Base-by-base conservation (phyloP, 441 rosid species). In the Corymbia citriodora region DNA sequence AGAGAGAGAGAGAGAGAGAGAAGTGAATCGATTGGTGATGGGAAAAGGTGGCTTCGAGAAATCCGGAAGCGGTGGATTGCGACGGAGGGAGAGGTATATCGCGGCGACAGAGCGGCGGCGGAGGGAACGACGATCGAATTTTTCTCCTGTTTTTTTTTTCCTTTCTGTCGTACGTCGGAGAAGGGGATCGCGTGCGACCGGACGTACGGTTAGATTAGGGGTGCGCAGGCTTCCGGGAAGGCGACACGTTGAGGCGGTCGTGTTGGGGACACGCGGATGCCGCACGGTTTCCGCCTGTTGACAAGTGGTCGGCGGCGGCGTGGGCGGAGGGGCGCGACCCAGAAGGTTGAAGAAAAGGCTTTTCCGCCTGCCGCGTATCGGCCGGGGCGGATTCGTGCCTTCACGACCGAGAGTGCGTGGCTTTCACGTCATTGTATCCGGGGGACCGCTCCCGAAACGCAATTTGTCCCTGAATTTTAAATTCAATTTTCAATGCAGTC, bases 401-500 rank as follows among this genome's bases (percentile, higher is more conserved):
- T 12, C 52, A 12, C 52, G 85, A 40, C 85, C 29, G 52, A 11
- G n/a, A 3, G n/a, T 2, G 17, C 52, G 83, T 19, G 52, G 85
- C 52, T 40, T 36, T 16, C 52, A 12, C 85, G 52, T 12, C 7
- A 25, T 1, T 40, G 45, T 6, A 4, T 40, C 45, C 45, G 6
- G 63, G 63, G 6, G 63, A 12, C 63, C 63, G 63, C 63, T 1
- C 13, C 63, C 6, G 27, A 23, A 12, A 12, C 11, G 13, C 63
- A 10, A 21, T 57, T 57, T 9, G 4, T 36, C 5, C 27, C 27
- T 61, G 5, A 63, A 12, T 27, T n/a, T 63, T 36, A 36, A 7
- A 2, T 29, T 1, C 2, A 3, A 5, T 1, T 6, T 15, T 13
- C 7, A 6, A 16, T 63, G 29, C 15, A 31, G 4, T 13, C 2